A percentile compares a stretch with the other conserved stretches of the same genome.
These are phyloP conservation scores for Alternaria dauci DNA, from an alignment of 2,329 filamentous ascomycete species.

Conservation along the genomic window DNA sequence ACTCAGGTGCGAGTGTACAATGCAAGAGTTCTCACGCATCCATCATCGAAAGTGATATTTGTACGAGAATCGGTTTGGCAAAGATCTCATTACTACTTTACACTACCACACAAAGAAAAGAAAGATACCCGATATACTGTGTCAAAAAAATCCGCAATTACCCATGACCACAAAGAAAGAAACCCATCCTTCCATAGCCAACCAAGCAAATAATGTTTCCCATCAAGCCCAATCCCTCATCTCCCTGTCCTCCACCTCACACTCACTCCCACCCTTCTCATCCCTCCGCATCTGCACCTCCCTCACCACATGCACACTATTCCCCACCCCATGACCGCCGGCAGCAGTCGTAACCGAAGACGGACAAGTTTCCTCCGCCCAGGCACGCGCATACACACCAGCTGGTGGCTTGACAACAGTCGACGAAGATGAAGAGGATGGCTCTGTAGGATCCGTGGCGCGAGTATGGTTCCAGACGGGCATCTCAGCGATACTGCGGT, in stretches of 20 bases:
- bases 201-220: no score
- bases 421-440: background rate
- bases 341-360: background rate
- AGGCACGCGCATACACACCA: conserved; percentile 33
- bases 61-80: no score
- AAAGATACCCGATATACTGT: background rate
- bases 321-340: background rate
- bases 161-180: background rate
- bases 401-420: background rate
- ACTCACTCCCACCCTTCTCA: conserved; percentile 10
- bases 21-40: no score
- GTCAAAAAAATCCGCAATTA: background rate
- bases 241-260: conserved; percentile 16
- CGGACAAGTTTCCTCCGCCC: conserved; percentile 26
- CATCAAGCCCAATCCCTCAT: conserved; percentile 16
- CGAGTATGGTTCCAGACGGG: no score
- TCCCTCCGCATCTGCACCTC: conserved; percentile 35
- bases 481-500: conserved; percentile 11
- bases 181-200: background rate
- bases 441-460: background rate
- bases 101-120: background rate
- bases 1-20: no score
- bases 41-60: no score
- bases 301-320: conserved; percentile 36
- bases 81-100: background rate